Conservation (phyloP, 148 eudicot species). For the Camellia granthamiana region DNA sequence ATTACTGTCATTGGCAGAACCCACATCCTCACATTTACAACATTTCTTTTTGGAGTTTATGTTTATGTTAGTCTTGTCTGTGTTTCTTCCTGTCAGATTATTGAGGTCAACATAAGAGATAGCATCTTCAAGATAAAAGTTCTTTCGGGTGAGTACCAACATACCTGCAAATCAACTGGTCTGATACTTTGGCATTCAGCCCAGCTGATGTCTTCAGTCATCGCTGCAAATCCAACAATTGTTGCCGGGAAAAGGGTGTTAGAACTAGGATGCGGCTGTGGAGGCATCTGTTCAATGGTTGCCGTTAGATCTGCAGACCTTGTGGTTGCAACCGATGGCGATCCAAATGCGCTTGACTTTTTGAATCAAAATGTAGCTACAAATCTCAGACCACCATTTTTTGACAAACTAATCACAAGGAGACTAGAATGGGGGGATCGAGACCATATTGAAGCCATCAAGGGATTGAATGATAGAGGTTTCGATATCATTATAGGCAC, state of each 20-base stretch:
- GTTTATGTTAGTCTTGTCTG: neutral
- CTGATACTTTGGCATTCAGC: constrained; percentile 98
- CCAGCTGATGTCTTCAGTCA: constrained; percentile 67
- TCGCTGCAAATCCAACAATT: constrained; percentile 66
- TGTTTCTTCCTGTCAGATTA: constrained; percentile 34
- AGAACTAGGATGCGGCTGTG: constrained; percentile 84
- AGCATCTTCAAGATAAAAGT: constrained; percentile 59
- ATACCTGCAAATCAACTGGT: constrained; percentile 94
- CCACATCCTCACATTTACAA: neutral
- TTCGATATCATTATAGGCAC: constrained; percentile 85
- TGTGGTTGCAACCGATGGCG: constrained; percentile 88
- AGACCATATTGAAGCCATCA: constrained; percentile 53
- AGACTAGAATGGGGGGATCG: constrained; percentile 70
- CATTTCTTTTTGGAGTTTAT: neutral
- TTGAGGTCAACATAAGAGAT: constrained; percentile 46
- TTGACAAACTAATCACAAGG: constrained; percentile 32
- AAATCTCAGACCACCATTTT: constrained; percentile 39
- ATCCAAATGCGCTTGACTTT: constrained; percentile 50
- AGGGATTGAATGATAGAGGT: constrained; percentile 42
- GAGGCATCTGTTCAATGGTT: constrained; percentile 82
- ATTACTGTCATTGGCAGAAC: constrained; percentile 1
- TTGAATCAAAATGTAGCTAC: constrained; percentile 48
- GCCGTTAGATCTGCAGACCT: constrained; percentile 59
- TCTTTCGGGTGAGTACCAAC: constrained; percentile 77
- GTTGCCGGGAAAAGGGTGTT: constrained; percentile 62